These are phyloP conservation scores for Phyllosticta citriasiana DNA, from an alignment of 2,329 filamentous ascomycete species.

Conservation along the genomic window DNA sequence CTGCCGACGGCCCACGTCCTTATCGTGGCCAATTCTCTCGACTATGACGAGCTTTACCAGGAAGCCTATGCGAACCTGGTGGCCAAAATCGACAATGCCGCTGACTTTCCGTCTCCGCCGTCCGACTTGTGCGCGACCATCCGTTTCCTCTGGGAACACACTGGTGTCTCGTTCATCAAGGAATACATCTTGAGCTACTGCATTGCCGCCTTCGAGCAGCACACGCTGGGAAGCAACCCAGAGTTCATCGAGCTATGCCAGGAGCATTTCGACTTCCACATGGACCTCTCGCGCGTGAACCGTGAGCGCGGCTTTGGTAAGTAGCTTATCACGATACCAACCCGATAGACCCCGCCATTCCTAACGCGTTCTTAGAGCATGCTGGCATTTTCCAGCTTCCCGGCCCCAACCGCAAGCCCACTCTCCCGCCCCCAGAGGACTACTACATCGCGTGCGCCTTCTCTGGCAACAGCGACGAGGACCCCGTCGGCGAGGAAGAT, in stretches of 20 bases:
- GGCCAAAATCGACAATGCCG: constrained; percentile 29
- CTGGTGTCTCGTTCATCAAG: constrained; percentile 20
- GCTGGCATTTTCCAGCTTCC: background rate
- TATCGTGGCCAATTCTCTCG: constrained; percentile 31
- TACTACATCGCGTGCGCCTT: background rate
- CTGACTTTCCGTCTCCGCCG: constrained; percentile 27
- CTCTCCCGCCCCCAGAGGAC: background rate
- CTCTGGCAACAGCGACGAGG: background rate
- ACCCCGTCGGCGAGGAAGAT: background rate
- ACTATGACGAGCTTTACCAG: constrained; percentile 29
- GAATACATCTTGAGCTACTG: constrained; percentile 36
- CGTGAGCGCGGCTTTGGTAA: constrained; percentile 30
- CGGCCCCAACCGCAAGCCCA: background rate
- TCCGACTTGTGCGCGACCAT: constrained; percentile 32
- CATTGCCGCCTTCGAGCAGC: constrained; percentile 27
- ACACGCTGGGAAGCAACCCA: constrained; percentile 24
- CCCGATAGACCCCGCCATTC: background rate
- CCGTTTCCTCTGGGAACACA: constrained; percentile 24
- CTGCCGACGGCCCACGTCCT: constrained; percentile 32
- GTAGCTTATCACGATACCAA: constrained; percentile 9
- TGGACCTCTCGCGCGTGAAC: constrained; percentile 30
- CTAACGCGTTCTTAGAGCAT: background rate
- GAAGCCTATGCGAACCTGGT: constrained; percentile 31
- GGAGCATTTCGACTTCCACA: constrained; percentile 29
- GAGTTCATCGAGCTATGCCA: constrained; percentile 29